phyloP scores from a whole-genome alignment of 306 rosid species.

The Gynostemma pentaphyllum region DNA sequence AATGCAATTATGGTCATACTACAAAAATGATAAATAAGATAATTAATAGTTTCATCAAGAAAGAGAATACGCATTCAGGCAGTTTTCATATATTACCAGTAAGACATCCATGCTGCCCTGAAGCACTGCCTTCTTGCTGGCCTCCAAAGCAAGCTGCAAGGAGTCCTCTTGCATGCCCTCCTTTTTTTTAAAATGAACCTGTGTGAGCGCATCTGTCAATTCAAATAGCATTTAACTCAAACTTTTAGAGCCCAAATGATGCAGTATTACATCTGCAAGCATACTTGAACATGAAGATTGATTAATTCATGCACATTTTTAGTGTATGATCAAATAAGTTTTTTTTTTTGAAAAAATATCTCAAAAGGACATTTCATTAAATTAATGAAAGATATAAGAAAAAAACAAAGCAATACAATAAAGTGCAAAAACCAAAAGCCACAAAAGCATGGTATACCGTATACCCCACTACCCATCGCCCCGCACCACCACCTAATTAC shows the following conservation, averaged over 20 bases:
- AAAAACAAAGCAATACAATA: too few relatives aligned
- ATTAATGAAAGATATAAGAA: too few relatives aligned
- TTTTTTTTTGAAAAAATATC: too few relatives aligned
- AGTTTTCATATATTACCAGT: conserved; percentile 37
- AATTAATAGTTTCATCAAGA: not conserved
- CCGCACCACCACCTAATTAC: too few relatives aligned
- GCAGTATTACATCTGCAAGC: not conserved
- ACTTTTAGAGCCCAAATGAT: conserved; percentile 7
- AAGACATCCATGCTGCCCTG: conserved; percentile 72
- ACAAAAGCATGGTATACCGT: too few relatives aligned
- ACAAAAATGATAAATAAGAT: not conserved
- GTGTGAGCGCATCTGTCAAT: conserved; percentile 58
- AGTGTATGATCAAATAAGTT: not conserved
- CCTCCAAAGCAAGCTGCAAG: conserved; percentile 54
- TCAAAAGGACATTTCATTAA: too few relatives aligned
- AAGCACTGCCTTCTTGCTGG: conserved; percentile 62
- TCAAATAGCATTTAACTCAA: conserved; percentile 15
- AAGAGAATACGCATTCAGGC: conserved; percentile 9
- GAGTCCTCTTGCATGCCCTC: conserved; percentile 43
- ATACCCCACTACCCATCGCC: too few relatives aligned
- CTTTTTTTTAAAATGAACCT: conserved; percentile 40
- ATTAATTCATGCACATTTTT: conserved; percentile 4
- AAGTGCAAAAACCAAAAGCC: too few relatives aligned
- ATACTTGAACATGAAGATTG: not conserved
- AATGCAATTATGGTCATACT: not conserved